These are phyloP conservation scores for Aspergillus awamori DNA, from an alignment of 2,329 filamentous ascomycete species.

Conservation along the genomic window DNA sequence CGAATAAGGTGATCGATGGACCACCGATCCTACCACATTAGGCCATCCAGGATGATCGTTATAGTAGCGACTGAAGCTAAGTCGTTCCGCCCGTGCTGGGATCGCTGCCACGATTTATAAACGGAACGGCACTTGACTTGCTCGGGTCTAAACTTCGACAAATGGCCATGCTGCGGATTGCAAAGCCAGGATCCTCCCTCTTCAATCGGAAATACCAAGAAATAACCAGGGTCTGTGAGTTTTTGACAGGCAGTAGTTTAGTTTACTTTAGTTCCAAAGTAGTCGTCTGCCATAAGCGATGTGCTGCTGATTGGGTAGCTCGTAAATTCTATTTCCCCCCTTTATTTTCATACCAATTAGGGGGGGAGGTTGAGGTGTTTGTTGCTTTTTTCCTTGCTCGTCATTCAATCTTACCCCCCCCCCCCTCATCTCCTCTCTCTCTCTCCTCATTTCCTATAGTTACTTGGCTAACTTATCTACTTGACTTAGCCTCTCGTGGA, in stretches of 20 bases:
- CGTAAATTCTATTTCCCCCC: neutral
- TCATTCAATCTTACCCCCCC: no score
- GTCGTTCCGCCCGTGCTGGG: neutral
- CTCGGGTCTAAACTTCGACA: neutral
- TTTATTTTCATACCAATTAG: neutral
- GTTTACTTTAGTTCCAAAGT: no score
- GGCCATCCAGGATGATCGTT: constrained; percentile 4
- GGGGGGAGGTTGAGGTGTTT: neutral
- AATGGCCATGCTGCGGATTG: neutral
- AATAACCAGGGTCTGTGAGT: neutral
- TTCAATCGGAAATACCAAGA: neutral
- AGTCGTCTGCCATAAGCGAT: neutral
- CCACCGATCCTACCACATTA: constrained; percentile 3
- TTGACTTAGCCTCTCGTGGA: constrained; percentile 6
- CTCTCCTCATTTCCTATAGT: neutral
- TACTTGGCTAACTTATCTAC: neutral
- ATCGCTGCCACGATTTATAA: neutral
- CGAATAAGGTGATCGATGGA: neutral
- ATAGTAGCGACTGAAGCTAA: neutral
- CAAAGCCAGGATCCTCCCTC: neutral
- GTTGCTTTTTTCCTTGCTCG: neutral
- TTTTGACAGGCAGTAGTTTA: neutral
- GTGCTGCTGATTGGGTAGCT: neutral
- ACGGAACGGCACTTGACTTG: neutral
- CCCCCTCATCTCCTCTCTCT: no score